phyloP scores from a whole-genome alignment of 2,329 filamentous ascomycete species.

The Eutypa lata region DNA sequence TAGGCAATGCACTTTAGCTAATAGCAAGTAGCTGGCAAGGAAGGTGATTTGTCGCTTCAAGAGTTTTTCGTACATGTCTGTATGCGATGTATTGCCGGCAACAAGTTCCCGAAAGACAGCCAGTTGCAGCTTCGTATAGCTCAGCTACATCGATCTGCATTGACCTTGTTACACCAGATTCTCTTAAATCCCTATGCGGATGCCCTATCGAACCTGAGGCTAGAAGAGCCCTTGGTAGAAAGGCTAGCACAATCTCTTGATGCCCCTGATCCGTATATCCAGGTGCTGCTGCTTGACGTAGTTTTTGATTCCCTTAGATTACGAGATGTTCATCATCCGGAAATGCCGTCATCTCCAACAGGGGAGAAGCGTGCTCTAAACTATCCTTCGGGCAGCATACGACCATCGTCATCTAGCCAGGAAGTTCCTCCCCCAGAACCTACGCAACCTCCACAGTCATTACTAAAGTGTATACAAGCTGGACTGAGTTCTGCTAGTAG shows the following conservation, averaged over 20 bases:
- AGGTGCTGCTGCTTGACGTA: conserved; percentile 76
- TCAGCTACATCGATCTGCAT: conserved; percentile 66
- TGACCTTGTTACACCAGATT: conserved; percentile 69
- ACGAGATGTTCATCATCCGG: conserved; percentile 40
- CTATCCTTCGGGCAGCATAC: conserved; percentile 39
- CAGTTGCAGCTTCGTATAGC: conserved; percentile 51
- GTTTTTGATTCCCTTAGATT: conserved; percentile 72
- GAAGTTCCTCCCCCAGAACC: conserved; percentile 18
- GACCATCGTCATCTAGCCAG: conserved; percentile 34
- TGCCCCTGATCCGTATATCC: conserved; percentile 65
- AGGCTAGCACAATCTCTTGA: conserved; percentile 60
- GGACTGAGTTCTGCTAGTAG: conserved; percentile 75
- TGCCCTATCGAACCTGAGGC: conserved; percentile 57
- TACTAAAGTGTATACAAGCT: conserved; percentile 82
- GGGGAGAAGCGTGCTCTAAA: conserved; percentile 45
- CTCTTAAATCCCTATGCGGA: conserved; percentile 61
- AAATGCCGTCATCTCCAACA: conserved; percentile 40
- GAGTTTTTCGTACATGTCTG: conserved; percentile 66
- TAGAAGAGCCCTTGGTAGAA: conserved; percentile 70
- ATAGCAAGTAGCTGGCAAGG: conserved; percentile 43
- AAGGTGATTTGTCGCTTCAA: conserved; percentile 60
- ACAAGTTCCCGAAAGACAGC: conserved; percentile 31
- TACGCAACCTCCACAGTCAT: conserved; percentile 59
- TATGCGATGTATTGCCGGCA: conserved; percentile 56
- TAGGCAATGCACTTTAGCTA: conserved; percentile 22